phyloP scores from a whole-genome alignment of 495 filamentous ascomycete genomes.

The Pseudoneurospora amorphoporcata region DNA sequence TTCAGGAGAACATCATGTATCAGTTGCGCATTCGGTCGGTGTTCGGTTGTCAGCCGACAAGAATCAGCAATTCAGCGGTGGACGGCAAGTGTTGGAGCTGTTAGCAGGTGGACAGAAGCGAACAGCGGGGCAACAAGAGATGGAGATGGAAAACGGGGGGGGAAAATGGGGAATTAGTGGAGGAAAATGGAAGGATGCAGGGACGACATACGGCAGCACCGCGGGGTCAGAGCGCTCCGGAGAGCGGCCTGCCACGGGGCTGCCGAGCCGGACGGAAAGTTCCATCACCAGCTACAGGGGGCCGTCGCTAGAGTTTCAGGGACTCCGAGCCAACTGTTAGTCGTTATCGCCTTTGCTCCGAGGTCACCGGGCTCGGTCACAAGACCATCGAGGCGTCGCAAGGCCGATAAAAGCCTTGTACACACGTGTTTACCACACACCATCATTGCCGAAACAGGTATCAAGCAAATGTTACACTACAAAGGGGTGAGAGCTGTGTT shows the following conservation, averaged over 20 bases:
- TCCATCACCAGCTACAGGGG: background rate
- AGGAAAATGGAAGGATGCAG: background rate
- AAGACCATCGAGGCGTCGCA: background rate
- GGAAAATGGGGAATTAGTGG: background rate
- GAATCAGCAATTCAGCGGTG: background rate
- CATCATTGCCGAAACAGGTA: background rate
- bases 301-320: background rate
- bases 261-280: background rate
- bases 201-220: background rate
- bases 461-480: background rate
- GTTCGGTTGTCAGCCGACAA: background rate
- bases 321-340: background rate
- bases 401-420: background rate
- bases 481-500: background rate
- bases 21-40: background rate
- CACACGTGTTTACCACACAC: background rate
- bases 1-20: background rate
- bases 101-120: background rate
- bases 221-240: background rate
- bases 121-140: background rate
- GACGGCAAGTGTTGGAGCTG: background rate
- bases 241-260: background rate
- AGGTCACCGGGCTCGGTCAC: background rate
- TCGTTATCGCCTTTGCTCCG: background rate
- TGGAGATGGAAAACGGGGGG: background rate